Evolutionary conservation across 805 yeast species (phyloP), one percentile per base, ranked within the genome.

Genomic region (Yarrowia sp.): DNA sequence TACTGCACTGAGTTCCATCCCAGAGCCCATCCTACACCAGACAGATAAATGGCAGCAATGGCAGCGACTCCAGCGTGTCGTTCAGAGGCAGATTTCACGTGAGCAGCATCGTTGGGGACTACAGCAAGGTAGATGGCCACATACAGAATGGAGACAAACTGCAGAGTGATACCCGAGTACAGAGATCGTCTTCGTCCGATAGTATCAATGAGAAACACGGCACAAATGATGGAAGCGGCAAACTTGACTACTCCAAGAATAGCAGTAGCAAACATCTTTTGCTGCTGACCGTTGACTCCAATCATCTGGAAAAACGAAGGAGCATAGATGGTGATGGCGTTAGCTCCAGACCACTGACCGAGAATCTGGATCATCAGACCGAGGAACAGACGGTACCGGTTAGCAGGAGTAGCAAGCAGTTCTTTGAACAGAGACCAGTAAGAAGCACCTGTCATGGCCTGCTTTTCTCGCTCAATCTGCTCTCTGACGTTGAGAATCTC

Each of bases 1-100:
- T 83, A 84, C 71, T 84, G 86, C 57, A 83, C 75, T 0, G 84
- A 76, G 73, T 84, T 84, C 80, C 83, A 84, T 41, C 87, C 87
- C 73, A 84, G 71, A 36, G 84, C 80, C 87, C 87, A 84, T 41
- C 86, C 86, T 22, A 78, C 76, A 68, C 87, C 87, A 36, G 79
- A 76, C 41, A 83, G 68, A 68, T 75, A 83, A 32, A 84, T 69
- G 55, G 83, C 78, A 1, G 85, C 84, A 68, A 84, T 71, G 8
- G 86, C 86, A 60, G 77, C 83, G 58, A 75, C 72, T 38, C 82
- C 76, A 1, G 84, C 84, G 4, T 69, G 68, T 22, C 67, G 65
- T 65, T 78, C 72, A 3, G 79, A 70, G 0, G 75, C 66, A 1
- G 78, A 71, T 67, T 79, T 71, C 6, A 70, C 74, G 11, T 69